These are phyloP conservation scores for Heteromeles arbutifolia DNA, from an alignment of 306 rosid genomes.

Conservation along the genomic window DNA sequence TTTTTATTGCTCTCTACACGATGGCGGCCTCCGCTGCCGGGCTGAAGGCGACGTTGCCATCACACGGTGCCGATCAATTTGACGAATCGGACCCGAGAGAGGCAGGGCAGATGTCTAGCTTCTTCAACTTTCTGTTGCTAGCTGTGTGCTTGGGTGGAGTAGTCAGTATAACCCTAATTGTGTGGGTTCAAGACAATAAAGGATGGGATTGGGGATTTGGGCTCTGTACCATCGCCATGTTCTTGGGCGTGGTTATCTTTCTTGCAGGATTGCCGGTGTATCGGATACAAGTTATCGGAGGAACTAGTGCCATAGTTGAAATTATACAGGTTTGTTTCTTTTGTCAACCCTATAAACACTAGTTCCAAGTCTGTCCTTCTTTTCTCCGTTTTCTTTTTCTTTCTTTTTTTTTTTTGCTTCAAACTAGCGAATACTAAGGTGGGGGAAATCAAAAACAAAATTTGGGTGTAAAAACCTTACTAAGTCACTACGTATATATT, in stretches of 20 bases:
- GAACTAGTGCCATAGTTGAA: constrained; percentile 51
- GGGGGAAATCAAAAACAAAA: too few relatives aligned
- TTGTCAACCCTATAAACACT: background rate
- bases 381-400: too few relatives aligned
- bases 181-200: constrained; percentile 63
- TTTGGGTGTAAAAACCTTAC: background rate
- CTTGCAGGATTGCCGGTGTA: constrained; percentile 60
- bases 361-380: background rate
- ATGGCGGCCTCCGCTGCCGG: constrained; percentile 64
- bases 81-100: constrained; percentile 73
- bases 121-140: constrained; percentile 60
- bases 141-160: constrained; percentile 66
- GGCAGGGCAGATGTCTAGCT: constrained; percentile 59
- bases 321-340: constrained; percentile 47
- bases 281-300: constrained; percentile 46
- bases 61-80: constrained; percentile 93
- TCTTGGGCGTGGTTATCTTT: constrained; percentile 42
- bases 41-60: constrained; percentile 64
- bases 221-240: constrained; percentile 44
- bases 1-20: constrained; percentile 55
- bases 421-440: too few relatives aligned
- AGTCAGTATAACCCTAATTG: constrained; percentile 59
- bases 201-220: constrained; percentile 97
- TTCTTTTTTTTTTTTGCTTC: too few relatives aligned
- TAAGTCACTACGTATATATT: background rate